These are phyloP conservation scores for Metschnikowia orientalis DNA, from an alignment of 805 yeast genomes.

Conservation along the genomic window DNA sequence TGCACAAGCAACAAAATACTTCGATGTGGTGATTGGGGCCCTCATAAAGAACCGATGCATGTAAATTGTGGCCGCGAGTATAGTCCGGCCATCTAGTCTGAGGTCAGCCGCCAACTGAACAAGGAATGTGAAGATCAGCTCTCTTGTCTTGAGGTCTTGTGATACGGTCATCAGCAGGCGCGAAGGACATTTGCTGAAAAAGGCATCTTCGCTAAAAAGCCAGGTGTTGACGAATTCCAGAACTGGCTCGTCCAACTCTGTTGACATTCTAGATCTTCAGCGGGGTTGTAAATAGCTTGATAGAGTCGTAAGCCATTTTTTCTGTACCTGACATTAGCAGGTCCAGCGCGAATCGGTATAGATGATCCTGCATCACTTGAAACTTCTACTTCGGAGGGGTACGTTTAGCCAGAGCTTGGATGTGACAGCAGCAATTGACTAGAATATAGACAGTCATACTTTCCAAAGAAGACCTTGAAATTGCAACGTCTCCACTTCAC, in stretches of 20 bases:
- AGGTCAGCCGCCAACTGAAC: constrained; percentile 33
- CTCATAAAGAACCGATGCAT: constrained; percentile 39
- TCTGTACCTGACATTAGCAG: no score
- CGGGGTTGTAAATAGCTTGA: no score
- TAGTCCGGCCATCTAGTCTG: constrained; percentile 38
- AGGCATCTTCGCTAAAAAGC: constrained; percentile 35
- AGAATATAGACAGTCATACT: no score
- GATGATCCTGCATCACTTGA: no score
- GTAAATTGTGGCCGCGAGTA: constrained; percentile 40
- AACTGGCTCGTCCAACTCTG: constrained; percentile 3
- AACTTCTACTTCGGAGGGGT: no score
- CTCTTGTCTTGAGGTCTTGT: constrained; percentile 37
- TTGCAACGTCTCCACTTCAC: no score
- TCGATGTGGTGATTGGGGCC: constrained; percentile 39
- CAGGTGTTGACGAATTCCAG: constrained; percentile 24
- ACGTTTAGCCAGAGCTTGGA: no score
- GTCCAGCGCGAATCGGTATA: no score
- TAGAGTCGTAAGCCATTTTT: no score
- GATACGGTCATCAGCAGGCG: constrained; percentile 30
- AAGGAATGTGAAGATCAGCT: constrained; percentile 36
- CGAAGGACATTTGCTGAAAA: constrained; percentile 29
- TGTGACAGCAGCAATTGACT: no score
- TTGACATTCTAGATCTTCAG: no score
- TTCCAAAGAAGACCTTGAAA: no score
- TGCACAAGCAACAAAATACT: constrained; percentile 42